Evolutionary conservation across 2,329 filamentous ascomycete species (phyloP), one percentile per base, ranked within the genome.

Genomic region (Fusarium sp.): DNA sequence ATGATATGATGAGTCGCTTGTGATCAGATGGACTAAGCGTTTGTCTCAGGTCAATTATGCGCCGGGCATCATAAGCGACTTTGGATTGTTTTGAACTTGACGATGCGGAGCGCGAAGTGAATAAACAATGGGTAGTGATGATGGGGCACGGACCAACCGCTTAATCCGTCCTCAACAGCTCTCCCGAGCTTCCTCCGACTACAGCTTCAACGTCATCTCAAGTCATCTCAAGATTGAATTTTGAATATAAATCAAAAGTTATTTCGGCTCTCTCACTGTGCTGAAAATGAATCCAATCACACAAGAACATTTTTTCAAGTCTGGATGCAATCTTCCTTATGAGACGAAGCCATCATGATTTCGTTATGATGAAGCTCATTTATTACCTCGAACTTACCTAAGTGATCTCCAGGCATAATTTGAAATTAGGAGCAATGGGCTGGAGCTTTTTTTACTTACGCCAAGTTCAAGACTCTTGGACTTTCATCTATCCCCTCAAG

Each of bases 71-170:
- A 27, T 13, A 33, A 48, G 20, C 20, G 40, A 14, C 18, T 20
- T 56, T 12, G 30, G 17, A 27, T 50, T 69, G 52, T 64, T 69
- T 59, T 64, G 64, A 37, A 41, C 32, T 46, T 23, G 26, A 64
- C 13, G 32, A 45, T 59, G 41, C 17, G 17, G 23, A 69, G 50
- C 41, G 32, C 50, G 37, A 53, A 48, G 64, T 44, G 33, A 18
- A 64, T 69, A 69, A 68, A 69, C 59, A 64, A 49, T 30, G 6
- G 30, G 7, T 17, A 46, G 30, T 64, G 64, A 52, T 30, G 64
- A 64, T 48, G 11, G 38, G 20, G 66, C 66, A 69, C 66, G 48
- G 65, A 15, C 66, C 64, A 54, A n/a, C 32, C 35, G n/a, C 56
- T 62, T 45, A 50, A 55, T 63, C 32, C 23, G 15, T 37, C 35